Conservation (phyloP, 2,329 filamentous ascomycete genomes). For the Stromatinia cepivora region DNA sequence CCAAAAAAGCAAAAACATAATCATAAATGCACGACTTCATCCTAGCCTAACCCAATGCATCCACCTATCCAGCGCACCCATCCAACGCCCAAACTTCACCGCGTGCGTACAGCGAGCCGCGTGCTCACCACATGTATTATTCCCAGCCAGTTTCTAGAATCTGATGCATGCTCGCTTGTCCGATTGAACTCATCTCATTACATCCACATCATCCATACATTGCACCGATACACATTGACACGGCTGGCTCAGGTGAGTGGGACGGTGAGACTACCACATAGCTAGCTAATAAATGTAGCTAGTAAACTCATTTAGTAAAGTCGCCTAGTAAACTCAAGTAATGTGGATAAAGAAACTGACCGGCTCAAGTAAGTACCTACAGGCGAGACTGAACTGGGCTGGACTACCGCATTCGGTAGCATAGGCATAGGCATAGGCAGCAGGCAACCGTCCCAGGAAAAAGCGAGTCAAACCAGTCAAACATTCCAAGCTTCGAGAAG, state of each 20-base stretch:
- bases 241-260: neutral
- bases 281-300: no score
- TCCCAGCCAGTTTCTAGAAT: neutral
- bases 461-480: neutral
- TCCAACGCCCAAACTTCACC: neutral
- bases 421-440: neutral
- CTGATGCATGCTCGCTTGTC: neutral
- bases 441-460: constrained; percentile 7
- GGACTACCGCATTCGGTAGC: neutral
- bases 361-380: no score
- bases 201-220: neutral
- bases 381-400: no score
- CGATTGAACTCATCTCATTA: neutral
- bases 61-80: neutral
- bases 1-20: neutral
- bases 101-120: neutral
- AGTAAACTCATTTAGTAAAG: no score
- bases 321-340: neutral
- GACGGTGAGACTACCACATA: no score
- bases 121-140: neutral
- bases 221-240: neutral
- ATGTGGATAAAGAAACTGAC: constrained; percentile 1
- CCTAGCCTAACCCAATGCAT: neutral
- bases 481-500: constrained; percentile 3
- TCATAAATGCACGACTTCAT: neutral